Evolutionary conservation across 1,284 basidiomycete genomes (phyloP).

Genomic region (Paramarasmius palmivorus): DNA sequence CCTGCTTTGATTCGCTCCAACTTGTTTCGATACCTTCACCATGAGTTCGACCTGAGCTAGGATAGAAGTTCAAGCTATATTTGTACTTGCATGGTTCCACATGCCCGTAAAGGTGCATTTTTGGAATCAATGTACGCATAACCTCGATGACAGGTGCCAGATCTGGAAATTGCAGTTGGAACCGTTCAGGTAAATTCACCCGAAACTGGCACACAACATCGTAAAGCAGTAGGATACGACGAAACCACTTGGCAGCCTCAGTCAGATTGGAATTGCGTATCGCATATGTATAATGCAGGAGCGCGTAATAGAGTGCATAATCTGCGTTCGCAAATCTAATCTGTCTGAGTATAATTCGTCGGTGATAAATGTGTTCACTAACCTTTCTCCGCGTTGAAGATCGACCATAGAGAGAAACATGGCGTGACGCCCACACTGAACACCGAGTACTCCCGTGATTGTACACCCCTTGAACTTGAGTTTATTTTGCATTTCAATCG

Average conservation of each 20-base stretch:
- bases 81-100: neutral
- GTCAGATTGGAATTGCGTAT: neutral
- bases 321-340: neutral
- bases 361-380: neutral
- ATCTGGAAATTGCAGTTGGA: neutral
- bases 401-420: constrained; percentile 5
- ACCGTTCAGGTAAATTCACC: constrained; percentile 1
- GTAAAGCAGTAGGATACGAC: neutral
- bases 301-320: neutral
- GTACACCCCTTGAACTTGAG: constrained; percentile 4
- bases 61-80: neutral
- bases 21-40: constrained; percentile 5
- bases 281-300: neutral
- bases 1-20: constrained; percentile 5
- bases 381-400: neutral
- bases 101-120: constrained; percentile 5
- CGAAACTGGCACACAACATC: constrained; percentile 6
- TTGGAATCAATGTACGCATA: neutral
- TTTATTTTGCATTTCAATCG: constrained; percentile 1
- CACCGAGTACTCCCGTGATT: neutral
- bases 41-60: neutral
- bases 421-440: constrained; percentile 3
- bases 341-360: neutral
- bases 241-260: neutral
- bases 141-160: neutral